Evolutionary conservation across 2,329 filamentous ascomycete species (phyloP).

Genomic region (Emydomyces testavorans): DNA sequence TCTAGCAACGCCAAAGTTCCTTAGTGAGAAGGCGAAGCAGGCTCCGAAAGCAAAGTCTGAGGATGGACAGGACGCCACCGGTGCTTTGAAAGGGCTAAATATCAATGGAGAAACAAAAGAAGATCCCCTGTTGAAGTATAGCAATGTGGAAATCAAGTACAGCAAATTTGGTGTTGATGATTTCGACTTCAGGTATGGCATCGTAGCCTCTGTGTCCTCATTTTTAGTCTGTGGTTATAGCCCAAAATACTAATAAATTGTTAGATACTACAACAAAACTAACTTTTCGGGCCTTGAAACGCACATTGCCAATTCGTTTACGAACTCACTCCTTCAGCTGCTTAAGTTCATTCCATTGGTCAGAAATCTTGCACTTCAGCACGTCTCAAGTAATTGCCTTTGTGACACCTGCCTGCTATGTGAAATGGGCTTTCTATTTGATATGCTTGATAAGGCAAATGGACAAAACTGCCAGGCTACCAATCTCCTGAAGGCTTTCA

Average conservation of each 20-base stretch:
- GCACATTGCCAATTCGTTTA: constrained; percentile 93
- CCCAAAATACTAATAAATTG: constrained; percentile 16
- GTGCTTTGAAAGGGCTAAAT: constrained; percentile 55
- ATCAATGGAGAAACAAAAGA: constrained; percentile 61
- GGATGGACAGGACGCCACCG: constrained; percentile 45
- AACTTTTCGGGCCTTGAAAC: constrained; percentile 84
- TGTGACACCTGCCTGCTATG: constrained; percentile 78
- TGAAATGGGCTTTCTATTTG: constrained; percentile 88
- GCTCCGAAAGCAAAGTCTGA: constrained; percentile 32
- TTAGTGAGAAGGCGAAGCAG: constrained; percentile 83
- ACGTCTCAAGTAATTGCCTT: constrained; percentile 74
- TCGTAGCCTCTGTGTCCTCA: background rate
- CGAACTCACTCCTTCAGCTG: constrained; percentile 81
- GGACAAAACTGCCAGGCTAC: constrained; percentile 93
- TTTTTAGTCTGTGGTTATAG: background rate
- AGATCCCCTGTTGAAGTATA: constrained; percentile 79
- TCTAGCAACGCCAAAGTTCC: constrained; percentile 69
- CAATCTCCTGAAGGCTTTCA: constrained; percentile 83
- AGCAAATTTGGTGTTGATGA: constrained; percentile 99
- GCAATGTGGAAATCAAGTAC: constrained; percentile 95
- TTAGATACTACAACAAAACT: constrained; percentile 87
- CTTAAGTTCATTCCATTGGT: constrained; percentile 82
- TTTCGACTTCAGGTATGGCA: constrained; percentile 86
- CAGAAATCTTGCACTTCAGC: constrained; percentile 76
- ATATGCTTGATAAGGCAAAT: constrained; percentile 94